phyloP scores from a whole-genome alignment of 192 early-diverging fungal species.

The Coemansia sp. region DNA sequence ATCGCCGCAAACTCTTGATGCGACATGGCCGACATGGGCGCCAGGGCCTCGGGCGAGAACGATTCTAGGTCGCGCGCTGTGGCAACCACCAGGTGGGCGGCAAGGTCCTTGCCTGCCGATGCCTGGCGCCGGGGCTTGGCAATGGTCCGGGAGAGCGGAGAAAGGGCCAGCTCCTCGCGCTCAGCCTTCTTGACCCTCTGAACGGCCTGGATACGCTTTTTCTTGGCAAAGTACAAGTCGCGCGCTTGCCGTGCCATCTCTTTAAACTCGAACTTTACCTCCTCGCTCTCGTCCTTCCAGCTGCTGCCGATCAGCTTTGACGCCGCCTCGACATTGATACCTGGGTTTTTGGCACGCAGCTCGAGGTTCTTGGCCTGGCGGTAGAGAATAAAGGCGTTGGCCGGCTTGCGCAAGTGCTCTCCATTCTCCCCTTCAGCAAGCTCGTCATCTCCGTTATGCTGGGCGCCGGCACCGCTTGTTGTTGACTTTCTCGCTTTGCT shows the following conservation, averaged over 20 bases:
- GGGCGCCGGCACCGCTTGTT: not conserved
- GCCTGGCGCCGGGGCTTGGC: conserved; percentile 2
- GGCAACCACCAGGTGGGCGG: conserved; percentile 7
- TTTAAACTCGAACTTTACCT: conserved; percentile 17
- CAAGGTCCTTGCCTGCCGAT: not conserved
- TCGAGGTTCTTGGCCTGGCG: conserved; percentile 19
- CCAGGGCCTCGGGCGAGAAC: conserved; percentile 32
- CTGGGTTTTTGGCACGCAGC: conserved; percentile 17
- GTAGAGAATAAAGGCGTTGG: conserved; percentile 47
- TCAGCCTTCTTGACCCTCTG: conserved; percentile 26
- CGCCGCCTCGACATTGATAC: conserved; percentile 29
- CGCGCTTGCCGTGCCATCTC: conserved; percentile 18
- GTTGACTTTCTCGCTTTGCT: not conserved
- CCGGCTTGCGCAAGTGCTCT: conserved; percentile 36
- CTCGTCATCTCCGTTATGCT: not conserved
- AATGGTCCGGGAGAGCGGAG: not conserved
- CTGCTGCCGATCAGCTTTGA: conserved; percentile 29
- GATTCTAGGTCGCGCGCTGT: conserved; percentile 25
- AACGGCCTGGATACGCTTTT: conserved; percentile 29
- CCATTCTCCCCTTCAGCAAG: not conserved
- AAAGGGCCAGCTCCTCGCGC: conserved; percentile 13
- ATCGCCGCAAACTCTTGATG: not conserved
- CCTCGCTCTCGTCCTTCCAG: conserved; percentile 26
- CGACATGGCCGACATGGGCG: conserved; percentile 7
- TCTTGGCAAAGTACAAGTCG: conserved; percentile 41